Base-by-base conservation (phyloP, 176 grass and related monocot species). In the Oryza australiensis region DNA sequence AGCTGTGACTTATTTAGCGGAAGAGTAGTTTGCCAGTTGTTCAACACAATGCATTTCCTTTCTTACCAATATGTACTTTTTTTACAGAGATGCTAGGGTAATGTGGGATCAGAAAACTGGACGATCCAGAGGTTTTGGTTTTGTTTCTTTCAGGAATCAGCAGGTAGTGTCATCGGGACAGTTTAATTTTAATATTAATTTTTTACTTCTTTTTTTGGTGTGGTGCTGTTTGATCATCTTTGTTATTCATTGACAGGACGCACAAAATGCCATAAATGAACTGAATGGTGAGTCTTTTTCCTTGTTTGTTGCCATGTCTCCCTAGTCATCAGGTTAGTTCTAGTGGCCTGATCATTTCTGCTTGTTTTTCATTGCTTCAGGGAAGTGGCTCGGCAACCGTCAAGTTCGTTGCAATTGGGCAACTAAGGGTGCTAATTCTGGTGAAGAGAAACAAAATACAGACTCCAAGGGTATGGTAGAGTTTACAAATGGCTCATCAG, bases 61-160 rank as follows among this genome's bases (percentile, higher is more conserved):
- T 30, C 42, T 80, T 40, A 85, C 75, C 4, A 28, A 13, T 77
- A 80, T 42, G 33, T 11, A 64, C 40, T 86, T 77, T 66, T 85
- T 74, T 81, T 35, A 79, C 83, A 98, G 95, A 85, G 95, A 98
- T 89, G 95, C 95, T 68, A 94, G 95, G 79, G 95, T 98, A 81
- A 98, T 98, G 95, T 98, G 95, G 95, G 95, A 98, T 71, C 95
- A 98, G 72, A 93, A 98, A 62, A 98, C 95, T 29, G 95, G 95
- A 65, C 92, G 95, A 33, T 95, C 95, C 15, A 92, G 95, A 78
- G 95, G 95, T 62, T 98, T 98, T 62, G 95, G 95, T 86, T 98
- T 98, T 91, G 95, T 98, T 84, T 98, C 92, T 77, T 98, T 98
- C 85, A 94, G 95, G 46, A 93, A 79, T 37, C 92, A 98, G 83